These are phyloP conservation scores for Magnolia sinica DNA, from an alignment of 164 flowering plant genomes.

Conservation along the genomic window DNA sequence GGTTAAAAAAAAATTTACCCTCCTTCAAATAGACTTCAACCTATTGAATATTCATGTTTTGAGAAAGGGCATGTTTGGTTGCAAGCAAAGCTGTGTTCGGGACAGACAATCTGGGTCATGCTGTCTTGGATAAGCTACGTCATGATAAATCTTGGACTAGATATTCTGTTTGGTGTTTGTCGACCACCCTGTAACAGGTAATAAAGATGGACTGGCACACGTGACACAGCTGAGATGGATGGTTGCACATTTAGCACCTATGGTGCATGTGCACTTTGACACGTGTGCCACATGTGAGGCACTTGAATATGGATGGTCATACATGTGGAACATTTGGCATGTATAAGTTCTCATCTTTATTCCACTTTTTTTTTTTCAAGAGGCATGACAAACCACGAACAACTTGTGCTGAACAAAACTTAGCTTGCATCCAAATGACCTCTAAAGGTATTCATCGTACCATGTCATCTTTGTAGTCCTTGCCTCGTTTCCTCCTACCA, in stretches of 20 bases:
- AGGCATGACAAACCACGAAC: neutral
- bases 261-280: neutral
- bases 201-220: neutral
- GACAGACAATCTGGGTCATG: no score
- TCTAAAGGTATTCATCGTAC: slow-evolving; percentile 28
- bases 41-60: neutral
- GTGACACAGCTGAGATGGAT: neutral
- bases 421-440: neutral
- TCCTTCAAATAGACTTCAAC: neutral
- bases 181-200: neutral
- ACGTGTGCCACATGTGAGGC: neutral
- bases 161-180: neutral
- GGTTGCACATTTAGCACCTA: neutral
- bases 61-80: neutral
- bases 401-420: neutral
- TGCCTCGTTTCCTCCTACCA: slow-evolving; percentile 90
- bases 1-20: slow-evolving; percentile 5
- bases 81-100: neutral
- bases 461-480: slow-evolving; percentile 90
- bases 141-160: neutral
- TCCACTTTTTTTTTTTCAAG: neutral
- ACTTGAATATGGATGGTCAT: neutral
- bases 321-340: neutral
- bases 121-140: neutral
- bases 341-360: neutral